These are phyloP conservation scores for Eucalyptus polybractea DNA, from an alignment of 345 rosid species.

Conservation along the genomic window DNA sequence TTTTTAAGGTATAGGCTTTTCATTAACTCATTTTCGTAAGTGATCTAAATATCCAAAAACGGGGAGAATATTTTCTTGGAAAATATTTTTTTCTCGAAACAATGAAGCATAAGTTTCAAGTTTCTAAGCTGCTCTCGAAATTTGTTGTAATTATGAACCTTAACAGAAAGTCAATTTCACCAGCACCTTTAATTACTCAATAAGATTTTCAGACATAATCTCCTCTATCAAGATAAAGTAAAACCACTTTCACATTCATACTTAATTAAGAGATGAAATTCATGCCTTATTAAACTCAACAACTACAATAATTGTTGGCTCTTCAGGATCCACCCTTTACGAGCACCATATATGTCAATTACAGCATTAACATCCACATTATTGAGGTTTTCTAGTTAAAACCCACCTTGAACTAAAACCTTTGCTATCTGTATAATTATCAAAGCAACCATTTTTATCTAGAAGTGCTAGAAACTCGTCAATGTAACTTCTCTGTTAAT, in stretches of 20 bases:
- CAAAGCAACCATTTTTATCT: neutral
- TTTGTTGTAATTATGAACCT: neutral
- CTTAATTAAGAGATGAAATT: neutral
- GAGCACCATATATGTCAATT: neutral
- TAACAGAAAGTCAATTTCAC: neutral
- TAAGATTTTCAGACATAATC: neutral
- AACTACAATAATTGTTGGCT: neutral
- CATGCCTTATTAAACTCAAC: neutral
- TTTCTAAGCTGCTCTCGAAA: neutral
- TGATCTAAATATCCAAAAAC: neutral
- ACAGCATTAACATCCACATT: neutral
- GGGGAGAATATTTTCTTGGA: no score
- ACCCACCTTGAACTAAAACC: neutral
- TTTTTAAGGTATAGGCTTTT: neutral
- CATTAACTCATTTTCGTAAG: neutral
- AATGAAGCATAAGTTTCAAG: neutral
- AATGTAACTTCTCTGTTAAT: neutral
- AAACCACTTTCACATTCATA: neutral
- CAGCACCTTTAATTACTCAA: neutral
- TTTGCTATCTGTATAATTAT: neutral
- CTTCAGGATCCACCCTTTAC: neutral
- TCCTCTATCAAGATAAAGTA: neutral
- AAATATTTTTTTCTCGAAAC: neutral
- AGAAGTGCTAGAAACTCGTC: neutral
- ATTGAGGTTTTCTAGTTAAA: neutral